Base-by-base conservation (phyloP, 2,329 filamentous ascomycete genomes). In the Capronia epimyces region DNA sequence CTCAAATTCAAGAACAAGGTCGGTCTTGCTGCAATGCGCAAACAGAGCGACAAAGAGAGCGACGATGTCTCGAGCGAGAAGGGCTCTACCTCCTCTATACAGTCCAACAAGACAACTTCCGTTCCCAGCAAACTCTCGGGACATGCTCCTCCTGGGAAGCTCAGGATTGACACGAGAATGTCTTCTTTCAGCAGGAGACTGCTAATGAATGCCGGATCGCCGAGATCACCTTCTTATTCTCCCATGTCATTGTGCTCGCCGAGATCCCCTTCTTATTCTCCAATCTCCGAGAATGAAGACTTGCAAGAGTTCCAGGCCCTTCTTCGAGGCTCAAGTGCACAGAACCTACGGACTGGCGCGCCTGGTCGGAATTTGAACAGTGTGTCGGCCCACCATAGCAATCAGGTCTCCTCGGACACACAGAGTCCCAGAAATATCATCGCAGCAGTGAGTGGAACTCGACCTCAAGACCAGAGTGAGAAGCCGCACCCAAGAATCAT, bases 1-100 rank as follows among this genome's bases (percentile, higher is more conserved):
- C 46, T 53, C 41, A 53, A 36, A 43, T 41, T 53, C 15, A 32
- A 53, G 12, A 29, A 42, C n/a, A 49, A 45, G 29, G 46, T 49
- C 21, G 45, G 45, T 1, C 16, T 44, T 13, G 50, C 50, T 27
- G 18, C 29, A 15, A 27, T 49, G 6, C 16, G 42, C 24, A 44
- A 27, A 39, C 41, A 46, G 20, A 25, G 24, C 24, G 12, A 40
- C 29, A 8, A 25, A 21, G 6, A 18, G n/a, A 9, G 3, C 36
- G 32, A 12, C 16, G 16, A 27, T 4, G 8, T 15, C 29, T 32
- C 29, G 7, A 6, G 29, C 7, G 7, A 32, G 13, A 32, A 8
- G 7, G 12, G 3, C 7, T n/a, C 29, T 32, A n/a, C 29, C 7
- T 9, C 29, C 13, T 32, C 29, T 32, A 12, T 12, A 12, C 29